Evolutionary conservation across 331 rosid species (phyloP).

Genomic region (Acacia pycnantha): DNA sequence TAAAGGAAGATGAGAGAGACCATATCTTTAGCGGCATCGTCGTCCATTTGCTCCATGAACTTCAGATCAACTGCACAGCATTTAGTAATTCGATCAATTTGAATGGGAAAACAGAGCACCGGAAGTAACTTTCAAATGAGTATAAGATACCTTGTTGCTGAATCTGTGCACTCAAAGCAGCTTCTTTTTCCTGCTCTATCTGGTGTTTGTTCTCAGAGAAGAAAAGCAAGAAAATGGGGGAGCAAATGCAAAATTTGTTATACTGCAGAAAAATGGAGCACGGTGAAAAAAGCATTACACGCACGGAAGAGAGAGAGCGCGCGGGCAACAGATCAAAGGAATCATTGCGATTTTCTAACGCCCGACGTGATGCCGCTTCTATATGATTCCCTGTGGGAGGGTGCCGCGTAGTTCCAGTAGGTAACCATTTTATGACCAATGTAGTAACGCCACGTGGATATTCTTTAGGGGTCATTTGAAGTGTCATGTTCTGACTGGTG

Average conservation of each 20-base stretch:
- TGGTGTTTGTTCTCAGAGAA: slow-evolving; percentile 8
- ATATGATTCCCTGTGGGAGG: background rate
- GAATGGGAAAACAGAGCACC: background rate
- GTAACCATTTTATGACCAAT: background rate
- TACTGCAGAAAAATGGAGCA: background rate
- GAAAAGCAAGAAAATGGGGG: slow-evolving; percentile 13
- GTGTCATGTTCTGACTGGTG: background rate
- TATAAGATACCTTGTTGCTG: background rate
- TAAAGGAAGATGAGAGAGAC: slow-evolving; percentile 19
- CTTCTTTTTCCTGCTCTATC: background rate
- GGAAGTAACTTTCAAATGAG: background rate
- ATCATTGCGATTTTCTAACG: background rate
- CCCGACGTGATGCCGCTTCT: background rate
- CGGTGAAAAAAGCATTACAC: background rate
- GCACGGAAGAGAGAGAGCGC: background rate
- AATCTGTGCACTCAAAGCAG: background rate
- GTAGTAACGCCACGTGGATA: background rate
- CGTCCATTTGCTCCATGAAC: slow-evolving; percentile 35
- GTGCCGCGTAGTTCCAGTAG: background rate
- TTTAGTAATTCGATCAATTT: background rate
- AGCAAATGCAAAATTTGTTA: slow-evolving; percentile 30
- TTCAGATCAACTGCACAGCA: background rate
- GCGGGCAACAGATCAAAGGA: background rate
- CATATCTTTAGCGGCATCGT: slow-evolving; percentile 32
- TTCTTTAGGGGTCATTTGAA: background rate